Base-by-base conservation (phyloP, 768 basidiomycete species). In the Trametes villosa region DNA sequence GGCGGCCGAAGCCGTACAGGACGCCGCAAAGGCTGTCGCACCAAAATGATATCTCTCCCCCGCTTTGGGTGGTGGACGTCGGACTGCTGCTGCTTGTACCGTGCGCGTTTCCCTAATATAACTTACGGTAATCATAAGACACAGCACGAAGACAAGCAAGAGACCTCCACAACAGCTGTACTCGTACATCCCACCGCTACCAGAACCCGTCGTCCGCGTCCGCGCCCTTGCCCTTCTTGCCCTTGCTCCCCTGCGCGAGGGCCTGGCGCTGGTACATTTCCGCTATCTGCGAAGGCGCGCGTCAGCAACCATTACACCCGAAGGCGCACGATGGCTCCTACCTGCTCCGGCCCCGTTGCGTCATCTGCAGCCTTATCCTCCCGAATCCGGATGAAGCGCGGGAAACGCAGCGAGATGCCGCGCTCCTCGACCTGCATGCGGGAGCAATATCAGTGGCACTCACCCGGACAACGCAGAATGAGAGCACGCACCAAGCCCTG, bases 331-430 rank as follows among this genome's bases (percentile, higher is more conserved):
- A 13, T 24, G 42, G 12, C 46, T 18, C 42, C 79, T 74, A 92
- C 94, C 83, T 96, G 94, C 70, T 98, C 96, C 7, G 94, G 87
- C 4, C 88, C 86, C 12, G 97, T 98, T 24, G 94, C 93, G 75
- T 97, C 92, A 61, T 98, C 95, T 15, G 88, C 88, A 27, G 80
- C 79, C 75, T 99, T 99, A 75, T 99, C 97, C 63, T 98, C 97
- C 64, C 97, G 84, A 51, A 95, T 77, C 45, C 89, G 86, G 65
- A 99, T 84, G 75, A 98, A 98, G 29, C 97, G 86, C 40, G 97
- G 97, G 77, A 99, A 99, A 13, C 97, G 89, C 45, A 99, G 77
- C 17, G 97, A 98, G 67, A 99, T 92, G 0, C 97, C 97, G 66
- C 96, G 80, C 51, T 92, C 87, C 55, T 96, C 95, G 20, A 86